Conservation (phyloP, 805 yeast species). For the Wickerhamomyces sydowiorum region DNA sequence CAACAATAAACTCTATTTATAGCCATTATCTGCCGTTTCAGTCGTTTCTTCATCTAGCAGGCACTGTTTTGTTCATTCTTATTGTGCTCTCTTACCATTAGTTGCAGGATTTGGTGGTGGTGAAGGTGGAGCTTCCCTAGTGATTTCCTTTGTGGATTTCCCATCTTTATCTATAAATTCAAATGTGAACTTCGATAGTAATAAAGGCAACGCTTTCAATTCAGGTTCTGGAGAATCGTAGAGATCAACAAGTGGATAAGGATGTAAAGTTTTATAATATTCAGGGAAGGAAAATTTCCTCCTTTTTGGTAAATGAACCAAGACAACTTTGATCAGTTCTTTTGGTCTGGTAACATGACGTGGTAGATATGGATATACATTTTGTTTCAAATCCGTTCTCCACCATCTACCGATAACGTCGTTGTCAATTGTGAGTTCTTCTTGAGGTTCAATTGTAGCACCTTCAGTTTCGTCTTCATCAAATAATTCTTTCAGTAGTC, state of each 20-base stretch:
- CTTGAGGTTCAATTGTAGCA: neutral
- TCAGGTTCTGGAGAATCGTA: conserved; percentile 13
- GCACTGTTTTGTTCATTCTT: too few species aligned
- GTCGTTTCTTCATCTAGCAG: too few species aligned
- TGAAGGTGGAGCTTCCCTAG: neutral
- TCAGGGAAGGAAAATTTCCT: conserved; percentile 4
- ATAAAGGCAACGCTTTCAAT: conserved; percentile 26
- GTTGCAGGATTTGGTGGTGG: neutral
- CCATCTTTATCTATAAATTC: neutral
- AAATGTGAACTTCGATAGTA: conserved; percentile 21
- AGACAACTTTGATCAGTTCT: conserved; percentile 9
- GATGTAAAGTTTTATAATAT: conserved; percentile 4
- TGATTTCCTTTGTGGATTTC: neutral
- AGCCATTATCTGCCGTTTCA: too few species aligned
- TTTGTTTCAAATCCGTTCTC: conserved; percentile 11
- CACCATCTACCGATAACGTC: conserved; percentile 9
- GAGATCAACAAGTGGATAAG: conserved; percentile 6
- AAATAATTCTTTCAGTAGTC: conserved; percentile 10
- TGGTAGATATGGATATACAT: conserved; percentile 12
- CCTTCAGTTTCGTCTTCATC: neutral
- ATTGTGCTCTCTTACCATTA: neutral
- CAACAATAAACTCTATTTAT: too few species aligned
- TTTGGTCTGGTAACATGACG: conserved; percentile 4
- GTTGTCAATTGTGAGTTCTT: neutral
- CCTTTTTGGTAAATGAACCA: conserved; percentile 5